Evolutionary conservation across 805 yeast genomes (phyloP).

Genomic region (Priceomyces carsonii): DNA sequence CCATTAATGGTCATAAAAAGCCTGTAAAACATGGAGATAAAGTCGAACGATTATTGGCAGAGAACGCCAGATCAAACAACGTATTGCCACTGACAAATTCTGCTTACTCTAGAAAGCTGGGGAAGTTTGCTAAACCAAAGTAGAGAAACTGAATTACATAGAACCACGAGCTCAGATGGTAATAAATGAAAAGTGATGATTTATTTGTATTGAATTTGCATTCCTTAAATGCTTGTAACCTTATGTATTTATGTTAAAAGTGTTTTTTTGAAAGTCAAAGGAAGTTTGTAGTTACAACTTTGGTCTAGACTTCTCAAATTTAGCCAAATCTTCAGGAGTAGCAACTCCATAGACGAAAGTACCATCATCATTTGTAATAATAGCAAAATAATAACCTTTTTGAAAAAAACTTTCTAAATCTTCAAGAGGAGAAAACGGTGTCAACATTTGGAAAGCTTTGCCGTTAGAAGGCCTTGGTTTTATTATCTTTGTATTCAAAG

Average conservation of each 20-base stretch:
- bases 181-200: too few relatives aligned
- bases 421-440: constrained; percentile 58
- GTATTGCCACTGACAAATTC: constrained; percentile 2
- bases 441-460: constrained; percentile 43
- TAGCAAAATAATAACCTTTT: constrained; percentile 52
- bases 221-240: too few relatives aligned
- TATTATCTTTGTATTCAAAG: constrained; percentile 32
- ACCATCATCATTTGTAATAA: constrained; percentile 54
- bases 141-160: too few relatives aligned
- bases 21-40: constrained; percentile 71
- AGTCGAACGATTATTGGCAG: constrained; percentile 71
- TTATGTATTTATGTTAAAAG: too few relatives aligned
- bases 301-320: constrained; percentile 46
- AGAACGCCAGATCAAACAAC: constrained; percentile 53
- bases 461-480: constrained; percentile 30
- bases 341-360: constrained; percentile 61
- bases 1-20: constrained; percentile 38
- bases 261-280: too few relatives aligned
- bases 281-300: constrained; percentile 21
- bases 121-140: not conserved
- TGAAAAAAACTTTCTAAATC: constrained; percentile 52
- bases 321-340: constrained; percentile 47
- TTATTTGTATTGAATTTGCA: too few relatives aligned
- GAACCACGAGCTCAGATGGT: too few relatives aligned
- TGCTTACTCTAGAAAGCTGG: not conserved